Percentiles rank a stretch among this genome's conserved stretches.
These are phyloP conservation scores for Neofusicoccum parvum DNA, from an alignment of 2,329 filamentous ascomycete genomes.

Conservation along the genomic window DNA sequence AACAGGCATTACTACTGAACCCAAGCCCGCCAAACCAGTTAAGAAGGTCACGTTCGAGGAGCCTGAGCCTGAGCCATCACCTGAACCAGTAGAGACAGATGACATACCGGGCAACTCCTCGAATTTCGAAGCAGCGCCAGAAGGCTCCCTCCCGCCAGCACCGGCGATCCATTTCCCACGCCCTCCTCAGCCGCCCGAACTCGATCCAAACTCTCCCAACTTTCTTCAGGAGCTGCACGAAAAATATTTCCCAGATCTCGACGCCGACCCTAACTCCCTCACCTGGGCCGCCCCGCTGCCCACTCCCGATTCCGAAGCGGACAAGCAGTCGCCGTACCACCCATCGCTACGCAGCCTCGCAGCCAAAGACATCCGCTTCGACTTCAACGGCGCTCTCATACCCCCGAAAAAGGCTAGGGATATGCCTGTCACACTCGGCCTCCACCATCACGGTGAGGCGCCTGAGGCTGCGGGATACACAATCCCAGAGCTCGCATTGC, in stretches of 20 bases:
- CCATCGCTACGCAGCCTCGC: slow-evolving; percentile 72
- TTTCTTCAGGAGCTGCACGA: slow-evolving; percentile 83
- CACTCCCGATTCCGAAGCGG: slow-evolving; percentile 64
- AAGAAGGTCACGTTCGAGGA: slow-evolving; percentile 40
- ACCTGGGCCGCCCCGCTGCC: slow-evolving; percentile 82
- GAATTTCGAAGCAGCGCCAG: not conserved
- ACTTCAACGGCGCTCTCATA: slow-evolving; percentile 79
- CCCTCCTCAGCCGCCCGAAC: slow-evolving; percentile 62
- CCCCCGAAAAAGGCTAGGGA: slow-evolving; percentile 73
- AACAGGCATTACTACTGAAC: not conserved
- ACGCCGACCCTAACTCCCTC: slow-evolving; percentile 80
- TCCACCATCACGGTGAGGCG: slow-evolving; percentile 92
- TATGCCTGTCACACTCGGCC: slow-evolving; percentile 74
- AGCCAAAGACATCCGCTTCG: slow-evolving; percentile 80
- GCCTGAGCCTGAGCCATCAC: not conserved
- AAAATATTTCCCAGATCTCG: slow-evolving; percentile 90
- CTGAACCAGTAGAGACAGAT: slow-evolving; percentile 10
- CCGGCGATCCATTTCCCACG: slow-evolving; percentile 63
- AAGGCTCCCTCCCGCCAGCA: slow-evolving; percentile 5
- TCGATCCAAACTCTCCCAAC: slow-evolving; percentile 79
- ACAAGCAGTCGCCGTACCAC: slow-evolving; percentile 77
- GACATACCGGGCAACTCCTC: not conserved
- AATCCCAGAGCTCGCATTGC: slow-evolving; percentile 77
- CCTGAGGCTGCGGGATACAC: slow-evolving; percentile 96
- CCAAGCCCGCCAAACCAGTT: slow-evolving; percentile 22